Percentiles rank a stretch among this genome's conserved stretches.
Evolutionary conservation across 148 eudicot species (phyloP).

Genomic region (Silene uniflora): DNA sequence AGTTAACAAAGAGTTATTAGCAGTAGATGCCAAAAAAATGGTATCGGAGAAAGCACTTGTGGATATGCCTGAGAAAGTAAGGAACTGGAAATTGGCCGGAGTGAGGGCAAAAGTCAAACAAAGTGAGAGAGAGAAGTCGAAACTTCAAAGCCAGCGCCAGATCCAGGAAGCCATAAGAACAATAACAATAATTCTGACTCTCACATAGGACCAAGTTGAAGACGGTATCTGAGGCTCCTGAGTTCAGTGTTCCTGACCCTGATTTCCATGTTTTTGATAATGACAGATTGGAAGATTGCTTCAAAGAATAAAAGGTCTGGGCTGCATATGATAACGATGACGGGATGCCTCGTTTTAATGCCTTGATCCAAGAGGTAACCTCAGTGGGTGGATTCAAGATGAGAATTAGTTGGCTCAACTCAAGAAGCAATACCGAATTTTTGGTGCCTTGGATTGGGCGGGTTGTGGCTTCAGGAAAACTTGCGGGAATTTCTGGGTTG

Average conservation of each 20-base stretch:
- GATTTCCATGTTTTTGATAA: slow-evolving; percentile 66
- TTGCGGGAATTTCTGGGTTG: slow-evolving; percentile 57
- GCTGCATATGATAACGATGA: slow-evolving; percentile 62
- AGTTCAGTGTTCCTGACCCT: slow-evolving; percentile 55
- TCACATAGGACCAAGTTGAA: slow-evolving; percentile 2
- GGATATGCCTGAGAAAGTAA: slow-evolving; percentile 42
- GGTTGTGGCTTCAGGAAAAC: slow-evolving; percentile 49
- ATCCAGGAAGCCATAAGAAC: slow-evolving; percentile 20
- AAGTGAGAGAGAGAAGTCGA: slow-evolving; percentile 29
- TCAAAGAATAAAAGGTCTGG: slow-evolving; percentile 59
- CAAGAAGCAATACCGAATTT: slow-evolving; percentile 46
- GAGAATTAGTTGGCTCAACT: slow-evolving; percentile 57
- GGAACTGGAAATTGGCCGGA: slow-evolving; percentile 33
- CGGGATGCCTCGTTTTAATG: slow-evolving; percentile 76
- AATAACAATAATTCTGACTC: slow-evolving; percentile 2
- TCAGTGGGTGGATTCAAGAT: slow-evolving; percentile 43
- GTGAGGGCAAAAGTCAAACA: slow-evolving; percentile 36
- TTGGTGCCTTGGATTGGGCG: slow-evolving; percentile 45
- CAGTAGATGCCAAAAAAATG: slow-evolving; percentile 40
- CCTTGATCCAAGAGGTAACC: slow-evolving; percentile 44
- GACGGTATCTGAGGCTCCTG: slow-evolving; percentile 1
- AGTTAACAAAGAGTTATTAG: slow-evolving; percentile 40
- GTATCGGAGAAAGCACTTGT: slow-evolving; percentile 42
- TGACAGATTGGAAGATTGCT: slow-evolving; percentile 47
- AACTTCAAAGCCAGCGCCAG: too few relatives aligned